Base-by-base conservation (phyloP, 1,284 basidiomycete genomes). In the Leccinum subfulvum region DNA sequence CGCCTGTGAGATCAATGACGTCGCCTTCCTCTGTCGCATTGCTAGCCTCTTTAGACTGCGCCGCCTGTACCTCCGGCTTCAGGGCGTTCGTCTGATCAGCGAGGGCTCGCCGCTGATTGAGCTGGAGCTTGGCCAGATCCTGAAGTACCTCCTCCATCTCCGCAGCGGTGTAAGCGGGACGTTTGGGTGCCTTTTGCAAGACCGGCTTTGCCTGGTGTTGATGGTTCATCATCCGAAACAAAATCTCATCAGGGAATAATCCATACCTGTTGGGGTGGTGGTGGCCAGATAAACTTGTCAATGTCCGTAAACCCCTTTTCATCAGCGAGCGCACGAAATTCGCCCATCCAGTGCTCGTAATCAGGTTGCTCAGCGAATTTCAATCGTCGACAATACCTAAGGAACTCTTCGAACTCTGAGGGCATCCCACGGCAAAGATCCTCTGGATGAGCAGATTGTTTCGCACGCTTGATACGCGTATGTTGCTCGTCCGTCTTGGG, bases 241-340 rank as follows among this genome's bases (percentile, higher is more conserved):
- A 51, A 35, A 41, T 26, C 28, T 1, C 16, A 39, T 37, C 14
- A 28, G 10, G 1, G 39, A 64, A 62, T 44, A 52, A 62, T 54
- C 62, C 61, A 7, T 67, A 73, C 69, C 70, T 73, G 62, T 56
- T 75, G 68, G 35, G 65, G 76, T 65, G 82, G 82, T 11, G 88
- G 85, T 13, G 89, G 89, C 89, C 89, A 91, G 30, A 90, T 76
- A 67, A 91, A 88, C 28, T 78, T 81, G 44, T 88, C 83, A 59
- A 79, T 79, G n/a, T 79, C 77, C 3, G 77, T 78, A 65, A 82
- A 89, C 4, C 88, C 90, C 47, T 80, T 73, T 18, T 86, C 82
- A n/a, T 78, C 69, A 3, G 84, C 85, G 18, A 91, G 79, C 33
- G 80, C 80, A 52, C 78, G 73, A 70, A 91, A 91, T 65, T 82